Evolutionary conservation across 106 monocot species (phyloP).

Genomic region (Dendrobium chrysotoxum): DNA sequence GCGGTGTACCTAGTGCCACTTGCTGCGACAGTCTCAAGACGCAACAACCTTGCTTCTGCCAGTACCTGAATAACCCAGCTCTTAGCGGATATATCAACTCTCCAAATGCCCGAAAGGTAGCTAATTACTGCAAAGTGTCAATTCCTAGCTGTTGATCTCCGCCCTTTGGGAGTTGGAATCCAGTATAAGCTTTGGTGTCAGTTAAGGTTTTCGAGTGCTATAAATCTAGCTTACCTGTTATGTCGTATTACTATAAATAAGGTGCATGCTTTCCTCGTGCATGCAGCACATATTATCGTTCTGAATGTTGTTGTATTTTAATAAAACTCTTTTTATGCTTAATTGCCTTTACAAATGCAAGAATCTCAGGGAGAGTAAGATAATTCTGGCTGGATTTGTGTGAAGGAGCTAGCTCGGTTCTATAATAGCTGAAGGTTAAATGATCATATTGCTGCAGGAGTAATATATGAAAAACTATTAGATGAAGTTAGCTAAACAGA

Average conservation of each 20-base stretch:
- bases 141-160: slow-evolving; percentile 9
- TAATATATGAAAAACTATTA: too few relatives aligned
- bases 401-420: too few relatives aligned
- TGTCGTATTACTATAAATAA: not conserved
- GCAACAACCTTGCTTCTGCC: slow-evolving; percentile 17
- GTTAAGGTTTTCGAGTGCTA: not conserved
- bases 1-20: not conserved
- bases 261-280: not conserved
- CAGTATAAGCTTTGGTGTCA: not conserved
- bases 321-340: too few relatives aligned
- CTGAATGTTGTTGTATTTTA: too few relatives aligned
- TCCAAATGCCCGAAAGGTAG: slow-evolving; percentile 4
- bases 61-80: not conserved
- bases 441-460: too few relatives aligned
- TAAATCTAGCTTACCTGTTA: not conserved
- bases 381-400: too few relatives aligned
- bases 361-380: too few relatives aligned
- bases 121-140: slow-evolving; percentile 1
- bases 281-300: too few relatives aligned
- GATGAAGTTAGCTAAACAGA: too few relatives aligned
- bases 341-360: too few relatives aligned
- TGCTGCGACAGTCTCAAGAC: slow-evolving; percentile 5
- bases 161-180: not conserved
- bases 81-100: slow-evolving; percentile 12
- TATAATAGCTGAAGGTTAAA: too few relatives aligned